Conservation (phyloP, 179 eudicot species). For the Silene coronaria region DNA sequence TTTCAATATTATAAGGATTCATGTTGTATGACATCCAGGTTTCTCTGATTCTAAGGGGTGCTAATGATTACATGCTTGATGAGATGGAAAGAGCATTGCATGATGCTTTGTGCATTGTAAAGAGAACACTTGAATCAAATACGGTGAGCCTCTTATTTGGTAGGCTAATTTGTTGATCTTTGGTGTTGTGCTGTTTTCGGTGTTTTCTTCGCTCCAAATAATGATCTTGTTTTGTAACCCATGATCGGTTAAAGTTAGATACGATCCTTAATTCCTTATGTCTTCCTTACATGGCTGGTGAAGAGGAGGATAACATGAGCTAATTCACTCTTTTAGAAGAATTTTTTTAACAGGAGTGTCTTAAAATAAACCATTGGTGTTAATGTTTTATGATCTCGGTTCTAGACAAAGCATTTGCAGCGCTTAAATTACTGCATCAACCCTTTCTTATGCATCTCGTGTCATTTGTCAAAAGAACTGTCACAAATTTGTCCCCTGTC, state of each 20-base stretch:
- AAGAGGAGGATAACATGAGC: too few species aligned
- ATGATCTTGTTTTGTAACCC: neutral
- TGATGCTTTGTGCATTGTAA: conserved; percentile 90
- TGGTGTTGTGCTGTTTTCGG: neutral
- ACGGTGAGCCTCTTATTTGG: conserved; percentile 37
- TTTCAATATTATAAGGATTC: neutral
- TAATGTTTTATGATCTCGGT: neutral
- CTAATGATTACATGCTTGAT: conserved; percentile 96
- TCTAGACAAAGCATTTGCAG: neutral
- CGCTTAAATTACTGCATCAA: neutral
- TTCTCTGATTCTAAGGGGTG: conserved; percentile 80
- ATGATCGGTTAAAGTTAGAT: neutral
- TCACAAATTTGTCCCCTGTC: too few species aligned
- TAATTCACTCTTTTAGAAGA: too few species aligned
- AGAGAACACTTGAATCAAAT: conserved; percentile 90
- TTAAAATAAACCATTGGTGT: neutral
- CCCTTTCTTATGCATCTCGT: too few species aligned
- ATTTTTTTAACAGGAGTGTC: neutral
- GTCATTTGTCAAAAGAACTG: too few species aligned
- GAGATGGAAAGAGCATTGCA: conserved; percentile 98
- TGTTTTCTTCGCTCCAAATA: neutral
- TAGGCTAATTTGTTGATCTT: neutral
- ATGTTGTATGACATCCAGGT: conserved; percentile 40
- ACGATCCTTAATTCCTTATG: neutral
- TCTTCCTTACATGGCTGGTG: too few species aligned